A percentile compares a stretch with the other conserved stretches of the same genome.
Conservation (phyloP, 257 asterid species). For the Lycium barbarum region DNA sequence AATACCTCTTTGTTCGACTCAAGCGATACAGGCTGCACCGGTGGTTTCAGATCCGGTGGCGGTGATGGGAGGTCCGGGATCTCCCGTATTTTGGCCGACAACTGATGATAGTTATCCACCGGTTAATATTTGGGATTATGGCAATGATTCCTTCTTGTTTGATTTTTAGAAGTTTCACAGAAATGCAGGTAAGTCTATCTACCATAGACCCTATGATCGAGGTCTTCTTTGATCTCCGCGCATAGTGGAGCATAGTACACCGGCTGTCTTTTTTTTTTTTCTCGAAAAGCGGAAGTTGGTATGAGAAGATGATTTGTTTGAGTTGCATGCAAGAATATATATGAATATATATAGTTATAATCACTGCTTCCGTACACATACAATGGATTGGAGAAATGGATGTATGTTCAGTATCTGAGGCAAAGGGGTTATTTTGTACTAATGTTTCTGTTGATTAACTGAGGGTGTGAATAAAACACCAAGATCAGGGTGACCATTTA, state of each 20-base stretch:
- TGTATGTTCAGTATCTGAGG: background rate
- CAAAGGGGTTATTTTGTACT: background rate
- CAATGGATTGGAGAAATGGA: background rate
- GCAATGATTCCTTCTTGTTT: constrained; percentile 65
- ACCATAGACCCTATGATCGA: too few species aligned
- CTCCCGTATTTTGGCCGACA: constrained; percentile 63
- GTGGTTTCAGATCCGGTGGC: constrained; percentile 45
- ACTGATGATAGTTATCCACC: constrained; percentile 59
- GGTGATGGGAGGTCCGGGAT: constrained; percentile 39
- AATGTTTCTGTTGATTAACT: background rate
- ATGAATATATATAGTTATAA: too few species aligned
- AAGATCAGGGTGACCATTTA: background rate
- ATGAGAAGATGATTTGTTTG: background rate
- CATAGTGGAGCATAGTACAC: too few species aligned
- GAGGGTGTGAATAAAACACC: background rate
- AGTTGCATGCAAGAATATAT: background rate
- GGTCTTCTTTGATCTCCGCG: too few species aligned
- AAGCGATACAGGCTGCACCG: constrained; percentile 37
- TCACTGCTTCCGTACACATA: too few species aligned
- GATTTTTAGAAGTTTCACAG: constrained; percentile 46
- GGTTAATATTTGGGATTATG: constrained; percentile 67
- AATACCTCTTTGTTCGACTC: constrained; percentile 42
- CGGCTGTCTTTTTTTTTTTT: too few species aligned
- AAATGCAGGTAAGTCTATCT: too few species aligned
- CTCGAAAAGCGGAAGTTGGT: too few species aligned